phyloP scores from a whole-genome alignment of 1,284 basidiomycete species.

The Boletus coffeatus region DNA sequence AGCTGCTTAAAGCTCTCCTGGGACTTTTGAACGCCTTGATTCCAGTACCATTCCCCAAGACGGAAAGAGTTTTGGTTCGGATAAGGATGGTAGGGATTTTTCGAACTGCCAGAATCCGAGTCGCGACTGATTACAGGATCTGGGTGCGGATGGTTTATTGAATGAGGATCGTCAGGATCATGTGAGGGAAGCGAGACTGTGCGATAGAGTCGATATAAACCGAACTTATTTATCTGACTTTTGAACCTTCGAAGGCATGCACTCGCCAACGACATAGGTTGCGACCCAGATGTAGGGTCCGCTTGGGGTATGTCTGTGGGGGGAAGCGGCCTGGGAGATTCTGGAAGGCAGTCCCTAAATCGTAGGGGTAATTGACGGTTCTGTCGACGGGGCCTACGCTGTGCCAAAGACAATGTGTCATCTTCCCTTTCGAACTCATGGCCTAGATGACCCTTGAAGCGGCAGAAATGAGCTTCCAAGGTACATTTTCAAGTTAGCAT shows the following conservation, averaged over 20 bases:
- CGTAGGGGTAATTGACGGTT: not conserved
- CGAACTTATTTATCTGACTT: not conserved
- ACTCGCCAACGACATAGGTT: not conserved
- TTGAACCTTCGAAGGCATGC: not conserved
- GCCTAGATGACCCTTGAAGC: no score
- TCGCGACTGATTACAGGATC: not conserved
- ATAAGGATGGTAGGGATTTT: not conserved
- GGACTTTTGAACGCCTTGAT: not conserved
- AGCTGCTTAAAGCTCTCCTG: not conserved
- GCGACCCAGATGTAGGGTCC: not conserved
- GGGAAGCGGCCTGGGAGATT: not conserved
- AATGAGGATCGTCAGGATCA: not conserved
- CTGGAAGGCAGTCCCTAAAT: not conserved
- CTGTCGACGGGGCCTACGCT: not conserved
- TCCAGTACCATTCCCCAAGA: not conserved
- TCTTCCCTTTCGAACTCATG: no score
- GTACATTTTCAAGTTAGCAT: no score
- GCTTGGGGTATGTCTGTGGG: not conserved
- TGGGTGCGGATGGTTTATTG: not conserved
- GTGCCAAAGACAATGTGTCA: not conserved
- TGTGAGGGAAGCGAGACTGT: not conserved
- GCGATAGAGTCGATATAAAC: not conserved
- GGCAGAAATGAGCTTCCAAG: no score
- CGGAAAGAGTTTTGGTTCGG: not conserved
- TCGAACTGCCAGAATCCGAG: not conserved